Evolutionary conservation across 352 stramenopile species (phyloP), one percentile per base, ranked within the genome.

Genomic region (Saprolegnia diclina): DNA sequence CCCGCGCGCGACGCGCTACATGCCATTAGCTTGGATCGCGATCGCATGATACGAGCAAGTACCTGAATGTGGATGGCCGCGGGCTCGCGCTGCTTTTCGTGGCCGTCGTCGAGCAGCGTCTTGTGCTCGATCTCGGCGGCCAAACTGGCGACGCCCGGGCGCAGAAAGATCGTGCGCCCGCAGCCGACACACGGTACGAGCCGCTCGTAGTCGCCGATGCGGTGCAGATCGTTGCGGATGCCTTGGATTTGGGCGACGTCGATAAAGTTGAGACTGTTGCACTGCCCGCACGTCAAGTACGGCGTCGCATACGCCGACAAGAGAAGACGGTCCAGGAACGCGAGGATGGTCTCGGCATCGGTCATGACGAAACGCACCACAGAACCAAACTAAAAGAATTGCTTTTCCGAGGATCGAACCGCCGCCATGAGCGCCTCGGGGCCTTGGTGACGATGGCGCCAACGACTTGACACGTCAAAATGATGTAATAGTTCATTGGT

Each of bases 241-340:
- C 46, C 46, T 0, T 81, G 77, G 13, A 93, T 76, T 45, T 74
- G 76, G 19, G 73, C 72, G 9, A 90, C 71, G 45, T 91, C 81
- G 68, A 93, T 78, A 72, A 93, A 91, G 6, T 80, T 81, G 48
- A 93, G 74, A 68, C 74, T 85, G 65, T 93, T 93, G 78, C 83
- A 93, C 40, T 80, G 77, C 50, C 82, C 82, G 61, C 85, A 94
- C 19, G 81, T 92, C 52, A 91, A 74, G 40, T 92, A 92, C 24
- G 84, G 82, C 19, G 83, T 92, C 72, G 42, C 42, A 42, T 59
- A 56, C 26, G 29, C 21, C 5, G 40, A 68, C 29, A 59, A n/a
- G 11, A 48, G 42, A 48, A 48, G 42, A 14, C 42, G 42, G 42
- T 48, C 42, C 1, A 48, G 52, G 11, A 13, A 24, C 24, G 19